A percentile compares a stretch with the other conserved stretches of the same genome.
Conservation (phyloP, 352 stramenopile species). For the Pythium brassicae region DNA sequence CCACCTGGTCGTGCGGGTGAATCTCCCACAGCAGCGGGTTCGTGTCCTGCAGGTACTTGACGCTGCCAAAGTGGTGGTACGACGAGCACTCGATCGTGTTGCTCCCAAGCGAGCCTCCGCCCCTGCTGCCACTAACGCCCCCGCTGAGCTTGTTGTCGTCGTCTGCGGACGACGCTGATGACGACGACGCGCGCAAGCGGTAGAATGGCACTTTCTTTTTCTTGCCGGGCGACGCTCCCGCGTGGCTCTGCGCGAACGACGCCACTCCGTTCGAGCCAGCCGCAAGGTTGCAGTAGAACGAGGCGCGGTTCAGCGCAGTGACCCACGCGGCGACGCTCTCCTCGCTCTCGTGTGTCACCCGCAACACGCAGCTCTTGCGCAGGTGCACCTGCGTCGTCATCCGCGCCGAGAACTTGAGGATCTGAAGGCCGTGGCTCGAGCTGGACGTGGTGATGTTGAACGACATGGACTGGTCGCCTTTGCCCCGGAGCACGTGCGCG, state of each 20-base stretch:
- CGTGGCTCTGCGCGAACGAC: conserved; percentile 21
- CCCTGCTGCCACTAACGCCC: background rate
- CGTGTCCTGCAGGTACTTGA: conserved; percentile 77
- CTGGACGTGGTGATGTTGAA: conserved; percentile 72
- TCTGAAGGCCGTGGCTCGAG: conserved; percentile 44
- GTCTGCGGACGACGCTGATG: conserved; percentile 33
- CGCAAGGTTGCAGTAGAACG: conserved; percentile 63
- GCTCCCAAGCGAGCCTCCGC: conserved; percentile 10
- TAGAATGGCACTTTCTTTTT: conserved; percentile 50
- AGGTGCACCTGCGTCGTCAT: conserved; percentile 57
- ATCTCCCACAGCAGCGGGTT: conserved; percentile 82
- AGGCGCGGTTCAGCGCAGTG: conserved; percentile 62
- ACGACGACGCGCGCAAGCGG: conserved; percentile 47
- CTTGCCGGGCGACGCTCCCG: conserved; percentile 23
- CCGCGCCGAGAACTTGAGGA: conserved; percentile 70
- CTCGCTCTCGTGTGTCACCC: conserved; percentile 57
- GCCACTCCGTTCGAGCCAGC: conserved; percentile 28
- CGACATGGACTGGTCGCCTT: conserved; percentile 52
- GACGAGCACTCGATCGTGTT: conserved; percentile 23
- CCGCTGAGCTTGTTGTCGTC: conserved; percentile 19
- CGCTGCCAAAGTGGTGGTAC: conserved; percentile 67
- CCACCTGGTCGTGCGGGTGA: conserved; percentile 68
- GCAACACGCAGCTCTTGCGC: conserved; percentile 60
- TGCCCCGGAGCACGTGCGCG: conserved; percentile 55
- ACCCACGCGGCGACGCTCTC: conserved; percentile 47